Percentiles rank a stretch among this genome's conserved stretches.
Evolutionary conservation across 306 rosid genomes (phyloP).

Genomic region (Cercis canadensis): DNA sequence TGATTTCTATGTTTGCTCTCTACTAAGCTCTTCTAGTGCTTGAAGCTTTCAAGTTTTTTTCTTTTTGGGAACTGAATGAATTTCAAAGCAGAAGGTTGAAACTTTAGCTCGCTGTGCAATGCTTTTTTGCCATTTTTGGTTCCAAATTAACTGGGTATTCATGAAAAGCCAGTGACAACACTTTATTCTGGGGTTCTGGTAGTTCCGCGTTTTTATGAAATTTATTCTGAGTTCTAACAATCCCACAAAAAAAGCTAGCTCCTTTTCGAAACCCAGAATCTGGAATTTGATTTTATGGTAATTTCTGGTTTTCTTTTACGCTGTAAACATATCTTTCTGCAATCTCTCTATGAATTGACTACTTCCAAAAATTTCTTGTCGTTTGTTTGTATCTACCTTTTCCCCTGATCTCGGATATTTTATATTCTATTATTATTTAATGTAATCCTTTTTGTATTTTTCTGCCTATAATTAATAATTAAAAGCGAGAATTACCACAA

Average conservation of each 20-base stretch:
- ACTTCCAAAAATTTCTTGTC: background rate
- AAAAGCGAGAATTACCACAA: background rate
- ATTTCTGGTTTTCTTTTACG: background rate
- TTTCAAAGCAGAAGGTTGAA: background rate
- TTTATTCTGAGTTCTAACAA: too few species aligned
- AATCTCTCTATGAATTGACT: background rate
- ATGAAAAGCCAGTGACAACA: background rate
- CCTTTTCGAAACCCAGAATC: background rate
- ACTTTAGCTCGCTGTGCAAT: background rate
- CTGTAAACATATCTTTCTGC: background rate
- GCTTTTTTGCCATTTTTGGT: background rate
- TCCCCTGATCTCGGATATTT: background rate
- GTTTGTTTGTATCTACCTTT: background rate
- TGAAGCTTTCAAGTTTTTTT: too few species aligned
- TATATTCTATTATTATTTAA: background rate
- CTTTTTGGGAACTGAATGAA: too few species aligned
- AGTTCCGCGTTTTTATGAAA: too few species aligned
- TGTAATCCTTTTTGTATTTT: constrained; percentile 7
- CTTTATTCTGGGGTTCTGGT: background rate
- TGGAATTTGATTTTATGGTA: background rate
- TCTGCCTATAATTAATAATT: background rate
- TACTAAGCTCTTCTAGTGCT: background rate
- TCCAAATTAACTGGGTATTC: background rate
- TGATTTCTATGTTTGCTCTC: background rate
- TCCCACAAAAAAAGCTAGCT: background rate